Percentiles rank a stretch among this genome's conserved stretches.
These are phyloP conservation scores for Triangularia verruculosa DNA, from an alignment of 2,329 filamentous ascomycete species.

Conservation along the genomic window DNA sequence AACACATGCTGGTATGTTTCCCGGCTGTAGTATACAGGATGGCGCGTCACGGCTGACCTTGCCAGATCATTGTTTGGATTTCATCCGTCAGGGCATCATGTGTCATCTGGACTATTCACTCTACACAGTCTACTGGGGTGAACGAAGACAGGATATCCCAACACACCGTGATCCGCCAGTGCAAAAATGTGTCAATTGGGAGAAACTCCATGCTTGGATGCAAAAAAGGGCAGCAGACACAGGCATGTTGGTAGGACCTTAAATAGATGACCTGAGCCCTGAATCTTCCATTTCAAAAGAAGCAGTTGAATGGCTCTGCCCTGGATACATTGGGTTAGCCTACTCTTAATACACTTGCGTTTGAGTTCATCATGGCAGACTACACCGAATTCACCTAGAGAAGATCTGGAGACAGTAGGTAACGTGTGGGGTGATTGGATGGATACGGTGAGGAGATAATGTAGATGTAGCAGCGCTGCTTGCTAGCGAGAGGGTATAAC, in stretches of 20 bases:
- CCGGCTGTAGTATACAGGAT: neutral
- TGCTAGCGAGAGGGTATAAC: no score
- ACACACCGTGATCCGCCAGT: neutral
- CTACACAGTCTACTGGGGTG: neutral
- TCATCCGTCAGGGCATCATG: neutral
- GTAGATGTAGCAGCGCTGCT: no score
- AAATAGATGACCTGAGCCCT: neutral
- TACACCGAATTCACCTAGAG: no score
- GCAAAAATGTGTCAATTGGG: neutral
- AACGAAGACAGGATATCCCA: neutral
- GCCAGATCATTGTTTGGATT: neutral
- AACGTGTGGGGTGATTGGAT: no score
- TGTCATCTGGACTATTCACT: neutral
- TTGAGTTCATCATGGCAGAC: no score
- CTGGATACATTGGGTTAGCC: no score
- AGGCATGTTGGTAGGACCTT: neutral
- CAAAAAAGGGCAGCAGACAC: neutral
- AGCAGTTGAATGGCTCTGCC: no score
- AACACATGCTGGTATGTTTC: neutral
- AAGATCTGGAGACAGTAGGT: no score
- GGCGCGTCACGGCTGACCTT: neutral
- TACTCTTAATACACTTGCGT: no score
- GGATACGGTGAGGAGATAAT: no score
- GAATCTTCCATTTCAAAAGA: no score
- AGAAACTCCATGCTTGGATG: neutral